These are phyloP conservation scores for Pulveroboletus sp. DNA, from an alignment of 768 basidiomycete genomes.

Conservation along the genomic window DNA sequence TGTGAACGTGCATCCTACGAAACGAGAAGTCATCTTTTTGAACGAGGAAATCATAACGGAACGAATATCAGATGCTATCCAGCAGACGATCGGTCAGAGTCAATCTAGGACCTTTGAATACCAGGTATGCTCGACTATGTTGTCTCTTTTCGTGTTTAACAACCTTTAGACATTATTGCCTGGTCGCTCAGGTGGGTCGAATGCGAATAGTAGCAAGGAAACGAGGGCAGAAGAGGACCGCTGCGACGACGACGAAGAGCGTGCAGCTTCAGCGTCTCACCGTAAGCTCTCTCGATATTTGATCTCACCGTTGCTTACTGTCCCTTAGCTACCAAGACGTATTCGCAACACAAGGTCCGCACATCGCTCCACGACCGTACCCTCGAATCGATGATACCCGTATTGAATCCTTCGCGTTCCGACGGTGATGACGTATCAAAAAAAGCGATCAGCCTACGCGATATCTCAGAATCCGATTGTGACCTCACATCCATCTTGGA, in stretches of 20 bases:
- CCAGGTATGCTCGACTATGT: slow-evolving; percentile 43
- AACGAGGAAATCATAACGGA: slow-evolving; percentile 87
- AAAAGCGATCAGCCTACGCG: slow-evolving; percentile 34
- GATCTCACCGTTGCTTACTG: slow-evolving; percentile 4
- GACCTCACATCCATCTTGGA: slow-evolving; percentile 69
- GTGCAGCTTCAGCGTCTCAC: slow-evolving; percentile 22
- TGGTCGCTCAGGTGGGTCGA: slow-evolving; percentile 41
- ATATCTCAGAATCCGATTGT: slow-evolving; percentile 75
- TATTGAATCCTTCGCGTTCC: slow-evolving; percentile 52
- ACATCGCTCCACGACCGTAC: slow-evolving; percentile 87
- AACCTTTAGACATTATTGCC: slow-evolving; percentile 55
- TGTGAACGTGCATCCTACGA: slow-evolving; percentile 98
- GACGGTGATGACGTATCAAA: slow-evolving; percentile 21
- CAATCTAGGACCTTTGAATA: slow-evolving; percentile 72
- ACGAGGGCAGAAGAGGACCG: slow-evolving; percentile 40
- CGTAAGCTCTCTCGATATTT: slow-evolving; percentile 14
- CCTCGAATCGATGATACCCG: slow-evolving; percentile 91
- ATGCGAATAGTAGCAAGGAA: slow-evolving; percentile 25
- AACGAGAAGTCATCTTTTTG: slow-evolving; percentile 92
- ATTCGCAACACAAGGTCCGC: slow-evolving; percentile 89
- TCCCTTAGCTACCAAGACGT: slow-evolving; percentile 42
- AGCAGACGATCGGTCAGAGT: slow-evolving; percentile 60
- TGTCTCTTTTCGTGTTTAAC: neutral
- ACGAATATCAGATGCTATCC: slow-evolving; percentile 69
- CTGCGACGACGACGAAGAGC: slow-evolving; percentile 31